Percentiles rank a stretch among this genome's conserved stretches.
These are phyloP conservation scores for Penicillium hesseltinei DNA, from an alignment of 2,329 filamentous ascomycete species.

Conservation along the genomic window DNA sequence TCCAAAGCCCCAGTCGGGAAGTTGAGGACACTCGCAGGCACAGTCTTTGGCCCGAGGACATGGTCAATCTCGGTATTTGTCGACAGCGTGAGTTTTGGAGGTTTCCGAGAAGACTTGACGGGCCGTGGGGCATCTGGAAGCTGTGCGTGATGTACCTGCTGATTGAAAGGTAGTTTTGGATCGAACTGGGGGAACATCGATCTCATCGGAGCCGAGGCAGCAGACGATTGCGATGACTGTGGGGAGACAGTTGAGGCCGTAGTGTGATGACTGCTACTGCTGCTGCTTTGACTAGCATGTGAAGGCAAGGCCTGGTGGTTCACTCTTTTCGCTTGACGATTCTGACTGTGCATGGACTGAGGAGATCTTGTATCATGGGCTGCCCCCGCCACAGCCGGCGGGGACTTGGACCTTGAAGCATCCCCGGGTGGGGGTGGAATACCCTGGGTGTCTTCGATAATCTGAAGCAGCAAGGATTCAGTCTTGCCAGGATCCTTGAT, in stretches of 20 bases:
- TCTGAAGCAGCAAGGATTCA: slow-evolving; percentile 39
- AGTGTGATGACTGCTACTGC: slow-evolving; percentile 17
- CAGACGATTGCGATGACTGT: slow-evolving; percentile 20
- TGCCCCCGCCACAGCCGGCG: slow-evolving; percentile 9
- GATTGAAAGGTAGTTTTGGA: slow-evolving; percentile 35
- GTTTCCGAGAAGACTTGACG: slow-evolving; percentile 20
- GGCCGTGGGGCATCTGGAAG: slow-evolving; percentile 14
- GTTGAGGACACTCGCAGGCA: slow-evolving; percentile 44
- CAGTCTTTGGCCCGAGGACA: slow-evolving; percentile 40
- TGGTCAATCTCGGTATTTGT: slow-evolving; percentile 37
- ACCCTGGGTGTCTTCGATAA: slow-evolving; percentile 37
- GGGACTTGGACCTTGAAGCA: slow-evolving; percentile 18
- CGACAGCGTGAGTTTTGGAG: slow-evolving; percentile 31
- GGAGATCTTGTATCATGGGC: slow-evolving; percentile 15
- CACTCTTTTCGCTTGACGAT: slow-evolving; percentile 12
- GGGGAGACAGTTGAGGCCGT: slow-evolving; percentile 14
- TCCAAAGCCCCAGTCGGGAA: slow-evolving; percentile 40
- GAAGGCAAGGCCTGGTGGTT: slow-evolving; percentile 13
- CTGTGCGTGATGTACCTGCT: slow-evolving; percentile 40
- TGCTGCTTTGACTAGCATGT: slow-evolving; percentile 14
- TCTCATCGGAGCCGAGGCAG: slow-evolving; percentile 40
- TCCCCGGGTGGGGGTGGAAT: slow-evolving; percentile 28
- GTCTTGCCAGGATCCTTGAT: slow-evolving; percentile 29
- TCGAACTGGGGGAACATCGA: slow-evolving; percentile 50
- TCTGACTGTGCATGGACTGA: slow-evolving; percentile 16